Conservation (phyloP, 2,329 filamentous ascomycete genomes). For the Knufia fluminis region DNA sequence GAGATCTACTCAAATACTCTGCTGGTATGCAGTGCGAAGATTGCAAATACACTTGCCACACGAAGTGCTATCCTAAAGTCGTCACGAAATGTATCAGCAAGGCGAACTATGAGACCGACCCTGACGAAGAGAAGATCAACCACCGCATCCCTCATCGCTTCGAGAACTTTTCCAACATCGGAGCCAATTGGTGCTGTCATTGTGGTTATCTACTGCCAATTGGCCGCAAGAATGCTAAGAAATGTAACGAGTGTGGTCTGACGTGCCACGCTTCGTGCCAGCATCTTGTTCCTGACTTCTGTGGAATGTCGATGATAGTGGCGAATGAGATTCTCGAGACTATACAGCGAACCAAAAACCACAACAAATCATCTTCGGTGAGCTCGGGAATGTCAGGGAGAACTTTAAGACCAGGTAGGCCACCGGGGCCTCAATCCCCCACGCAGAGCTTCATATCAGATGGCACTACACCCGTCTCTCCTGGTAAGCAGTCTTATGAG, state of each 20-base stretch:
- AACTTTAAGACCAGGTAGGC: slow-evolving; percentile 52
- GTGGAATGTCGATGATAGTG: slow-evolving; percentile 96
- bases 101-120: slow-evolving; percentile 95
- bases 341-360: slow-evolving; percentile 68
- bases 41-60: slow-evolving; percentile 99
- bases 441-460: slow-evolving; percentile 20
- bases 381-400: slow-evolving; percentile 51
- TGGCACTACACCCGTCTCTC: slow-evolving; percentile 26
- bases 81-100: slow-evolving; percentile 99
- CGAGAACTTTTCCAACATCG: slow-evolving; percentile 92
- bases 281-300: slow-evolving; percentile 95
- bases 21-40: slow-evolving; percentile 98
- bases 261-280: slow-evolving; percentile 87
- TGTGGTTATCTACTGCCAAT: slow-evolving; percentile 93
- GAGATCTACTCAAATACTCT: slow-evolving; percentile 96
- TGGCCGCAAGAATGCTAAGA: slow-evolving; percentile 88
- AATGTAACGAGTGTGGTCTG: slow-evolving; percentile 82
- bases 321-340: slow-evolving; percentile 89
- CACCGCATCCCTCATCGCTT: slow-evolving; percentile 97
- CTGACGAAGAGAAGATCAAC: slow-evolving; percentile 99
- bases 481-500: slow-evolving; percentile 29
- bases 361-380: slow-evolving; percentile 48
- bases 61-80: slow-evolving; percentile 91
- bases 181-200: slow-evolving; percentile 98
- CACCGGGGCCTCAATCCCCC: slow-evolving; percentile 29